Base-by-base conservation (phyloP, 345 rosid species). In the Psidium guajava region DNA sequence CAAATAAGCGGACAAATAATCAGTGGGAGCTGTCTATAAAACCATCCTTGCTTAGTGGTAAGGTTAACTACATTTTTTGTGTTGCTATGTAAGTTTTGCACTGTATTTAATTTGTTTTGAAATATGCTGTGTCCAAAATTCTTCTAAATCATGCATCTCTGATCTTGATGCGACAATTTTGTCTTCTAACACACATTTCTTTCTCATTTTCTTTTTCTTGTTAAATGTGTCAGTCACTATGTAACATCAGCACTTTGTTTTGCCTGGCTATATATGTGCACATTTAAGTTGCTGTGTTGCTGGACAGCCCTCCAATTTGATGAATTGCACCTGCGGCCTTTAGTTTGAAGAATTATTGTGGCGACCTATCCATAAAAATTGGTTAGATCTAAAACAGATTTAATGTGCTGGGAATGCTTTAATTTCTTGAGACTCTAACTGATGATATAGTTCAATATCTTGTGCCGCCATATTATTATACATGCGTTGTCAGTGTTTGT, bases 1-100 rank as follows among this genome's bases (percentile, higher is more conserved):
- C 92, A 80, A 92, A 90, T 86, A 90, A 56, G 57, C 90, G 91
- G 88, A 93, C 88, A 88, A 90, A 89, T 87, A 83, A 86, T 85
- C 92, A 87, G 27, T 96, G 99, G 98, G 98, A 97, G 91, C 91
- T 97, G 80, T 94, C 98, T 84, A 86, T 92, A 86, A 97, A 94
- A 92, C 94, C 97, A 54, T 53, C 91, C 84, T 64, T 85, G 53
- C 92, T 97, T 84, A 58, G 89, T 88, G 98, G 99, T 97, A 90
- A 87, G 80, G 36, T 36, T 32, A 69, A 69, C 20, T 36, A 36
- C 21, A 36, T 36, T 32, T 28, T 36, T 18, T 24, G 40, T 36
- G 47, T 36, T 69, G 80, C 80, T 69, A 18, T 69, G 13, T 36
- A 18, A 69, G 47, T 64, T 64, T 64, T 28, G 75, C 80, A 47